Conservation (phyloP, 164 flowering plant species). For the Vitis cinerea region DNA sequence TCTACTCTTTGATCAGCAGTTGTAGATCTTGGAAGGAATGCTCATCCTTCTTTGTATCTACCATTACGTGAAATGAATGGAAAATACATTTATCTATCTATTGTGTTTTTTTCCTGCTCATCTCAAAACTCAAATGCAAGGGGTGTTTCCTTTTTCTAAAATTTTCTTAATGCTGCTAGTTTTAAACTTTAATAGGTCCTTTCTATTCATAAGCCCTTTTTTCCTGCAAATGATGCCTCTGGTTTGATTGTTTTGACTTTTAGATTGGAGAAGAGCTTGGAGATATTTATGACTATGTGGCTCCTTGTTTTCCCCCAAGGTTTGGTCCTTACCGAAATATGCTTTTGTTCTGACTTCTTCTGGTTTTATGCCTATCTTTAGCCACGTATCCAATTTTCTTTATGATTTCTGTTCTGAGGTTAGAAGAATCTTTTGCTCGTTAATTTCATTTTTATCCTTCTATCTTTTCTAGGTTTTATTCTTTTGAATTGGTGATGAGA, state of each 20-base stretch:
- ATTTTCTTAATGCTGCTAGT: not conserved
- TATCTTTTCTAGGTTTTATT: too few species aligned
- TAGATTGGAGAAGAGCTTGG: slow-evolving; percentile 99
- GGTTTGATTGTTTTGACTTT: slow-evolving; percentile 10
- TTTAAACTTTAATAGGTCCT: not conserved
- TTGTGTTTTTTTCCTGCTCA: too few species aligned
- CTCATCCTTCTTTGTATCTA: too few species aligned
- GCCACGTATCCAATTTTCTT: not conserved
- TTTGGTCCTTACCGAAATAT: slow-evolving; percentile 21
- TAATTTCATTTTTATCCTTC: not conserved
- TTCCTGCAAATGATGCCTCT: not conserved
- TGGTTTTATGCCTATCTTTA: not conserved
- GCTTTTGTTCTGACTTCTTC: not conserved
- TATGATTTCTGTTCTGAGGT: not conserved
- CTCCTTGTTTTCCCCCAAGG: slow-evolving; percentile 99
- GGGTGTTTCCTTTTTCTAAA: too few species aligned
- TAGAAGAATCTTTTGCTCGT: not conserved
- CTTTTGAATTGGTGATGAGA: too few species aligned
- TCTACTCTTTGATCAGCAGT: too few species aligned
- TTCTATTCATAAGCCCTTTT: not conserved
- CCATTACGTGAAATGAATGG: too few species aligned
- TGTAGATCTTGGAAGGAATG: too few species aligned
- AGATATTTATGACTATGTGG: slow-evolving; percentile 93
- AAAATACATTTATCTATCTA: too few species aligned
- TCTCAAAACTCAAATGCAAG: too few species aligned